Base-by-base conservation (phyloP, 208 protist species). In the Acanthamoeba castellanii region DNA sequence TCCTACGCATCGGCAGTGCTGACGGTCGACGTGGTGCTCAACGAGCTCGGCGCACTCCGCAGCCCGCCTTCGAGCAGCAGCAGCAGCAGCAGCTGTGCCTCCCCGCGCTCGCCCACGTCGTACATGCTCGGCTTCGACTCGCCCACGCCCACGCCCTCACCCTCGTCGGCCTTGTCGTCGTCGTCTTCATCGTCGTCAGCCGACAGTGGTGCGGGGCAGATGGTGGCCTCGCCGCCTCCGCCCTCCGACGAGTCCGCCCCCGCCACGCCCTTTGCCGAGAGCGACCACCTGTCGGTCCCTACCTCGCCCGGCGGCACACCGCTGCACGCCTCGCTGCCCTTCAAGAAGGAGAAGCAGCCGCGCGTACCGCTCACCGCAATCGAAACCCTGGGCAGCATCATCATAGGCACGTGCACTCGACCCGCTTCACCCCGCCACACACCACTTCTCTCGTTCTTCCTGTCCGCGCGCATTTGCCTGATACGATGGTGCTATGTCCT, bases 261-360 rank as follows among this genome's bases (percentile, higher is more conserved):
- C 11, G 70, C 70, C 34, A 47, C 70, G 34, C 70, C 70, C n/a
- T 78, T 68, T 30, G 14, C 27, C 55, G 55, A 59, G 55, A 22
- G 55, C 55, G 20, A 22, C 66, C 13, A 78, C 70, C 7, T 78
- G 7, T 78, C 70, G 1, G 70, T 78, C 8, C 70, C 70, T 0
- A 78, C 70, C n/a, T 78, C 70, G 70, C 70, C 70, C 34, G 70
- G 70, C 13, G 70, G 70, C 70, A 78, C 70, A 25, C 70, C 70
- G 1, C 70, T 78, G 14, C 70, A 78, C 34, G 70, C 70, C 6
- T 78, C 70, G 7, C 32, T 78, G n/a, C 70, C 70, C 34, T 78
- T 34, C 70, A 9, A 9, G 14, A 78, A 78, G 70, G 32, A 34
- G n/a, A 78, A 45, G 34, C 32, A 45, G 34, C 70, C 70, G 5